Base-by-base conservation (phyloP, 208 protist genomes). In the Crithidia expoeki region DNA sequence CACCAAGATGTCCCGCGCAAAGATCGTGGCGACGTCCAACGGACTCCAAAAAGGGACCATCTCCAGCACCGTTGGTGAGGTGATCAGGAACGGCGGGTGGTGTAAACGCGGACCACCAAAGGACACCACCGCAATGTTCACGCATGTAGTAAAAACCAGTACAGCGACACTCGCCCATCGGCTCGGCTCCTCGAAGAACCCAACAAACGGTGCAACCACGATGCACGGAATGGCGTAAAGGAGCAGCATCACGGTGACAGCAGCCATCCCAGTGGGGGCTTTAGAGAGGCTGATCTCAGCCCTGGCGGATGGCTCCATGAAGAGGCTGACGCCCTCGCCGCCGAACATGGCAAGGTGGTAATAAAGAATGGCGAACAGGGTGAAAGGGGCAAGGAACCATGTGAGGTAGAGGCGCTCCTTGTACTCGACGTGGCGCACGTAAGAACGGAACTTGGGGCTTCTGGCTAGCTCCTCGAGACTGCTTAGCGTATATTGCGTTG, bases 351-450 rank as follows among this genome's bases (percentile, higher is more conserved):
- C 44, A 16, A 90, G 36, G 56, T 94, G 86, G 52, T 80, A 86
- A 66, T 88, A 92, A 27, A 92, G 72, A 19, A 85, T 76, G 32
- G 75, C 70, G 23, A 79, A 72, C 17, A 94, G 55, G 4, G 73
- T 77, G 58, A 94, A 77, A 1, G 76, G 81, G 32, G 74, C 75
- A 11, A 94, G 74, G 53, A 94, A 86, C 89, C 89, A 94, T 27
- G 79, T 79, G 49, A 91, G 56, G 38, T 85, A 87, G 17, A 94
- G 63, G 2, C 72, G 69, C 64, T 90, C 84, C 53, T 70, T 80
- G 72, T 94, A 92, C 58, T 88, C 80, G 21, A 86, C 36, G 51
- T 94, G 84, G 1, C 55, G 65, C n/a, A 80, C 62, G 52, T 92
- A 94, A 9, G 72, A 68, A 53, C 76, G 51, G 65, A 86, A 94